Evolutionary conservation across 2,329 filamentous ascomycete species (phyloP).

Genomic region (Pseudodiploospora longispora): DNA sequence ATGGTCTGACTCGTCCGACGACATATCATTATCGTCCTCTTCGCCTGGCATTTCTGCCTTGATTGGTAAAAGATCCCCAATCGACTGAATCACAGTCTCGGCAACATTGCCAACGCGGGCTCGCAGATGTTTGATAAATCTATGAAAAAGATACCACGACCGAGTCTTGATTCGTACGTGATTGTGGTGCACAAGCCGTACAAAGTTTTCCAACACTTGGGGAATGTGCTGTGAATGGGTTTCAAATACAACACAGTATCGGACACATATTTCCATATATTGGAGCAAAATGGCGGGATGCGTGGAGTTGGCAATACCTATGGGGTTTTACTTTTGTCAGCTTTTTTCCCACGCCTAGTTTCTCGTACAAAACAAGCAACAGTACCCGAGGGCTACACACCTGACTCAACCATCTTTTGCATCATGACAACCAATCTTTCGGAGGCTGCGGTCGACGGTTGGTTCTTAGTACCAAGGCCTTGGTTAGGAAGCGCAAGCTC

Average conservation of each 20-base stretch:
- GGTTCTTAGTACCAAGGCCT: constrained; percentile 77
- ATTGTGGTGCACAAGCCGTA: constrained; percentile 79
- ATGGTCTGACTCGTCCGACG: constrained; percentile 84
- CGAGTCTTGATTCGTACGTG: constrained; percentile 80
- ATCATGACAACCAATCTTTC: constrained; percentile 87
- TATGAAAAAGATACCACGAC: constrained; percentile 95
- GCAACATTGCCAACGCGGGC: constrained; percentile 80
- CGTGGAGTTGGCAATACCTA: constrained; percentile 74
- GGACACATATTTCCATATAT: constrained; percentile 97
- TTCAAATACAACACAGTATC: constrained; percentile 90
- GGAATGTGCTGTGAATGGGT: constrained; percentile 73
- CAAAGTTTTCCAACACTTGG: constrained; percentile 82
- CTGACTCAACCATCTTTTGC: constrained; percentile 87
- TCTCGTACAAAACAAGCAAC: not conserved
- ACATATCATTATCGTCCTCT: constrained; percentile 82
- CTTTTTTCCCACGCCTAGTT: not conserved
- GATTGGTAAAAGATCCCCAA: constrained; percentile 81
- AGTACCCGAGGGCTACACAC: constrained; percentile 40
- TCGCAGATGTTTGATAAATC: constrained; percentile 82
- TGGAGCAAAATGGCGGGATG: constrained; percentile 90
- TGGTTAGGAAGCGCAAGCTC: constrained; percentile 86
- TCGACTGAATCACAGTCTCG: constrained; percentile 82
- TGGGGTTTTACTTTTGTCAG: not conserved
- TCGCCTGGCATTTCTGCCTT: constrained; percentile 77
- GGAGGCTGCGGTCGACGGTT: constrained; percentile 69